Conservation (phyloP, 371 early-diverging fungal genomes). For the Syncephalastrum monosporum region DNA sequence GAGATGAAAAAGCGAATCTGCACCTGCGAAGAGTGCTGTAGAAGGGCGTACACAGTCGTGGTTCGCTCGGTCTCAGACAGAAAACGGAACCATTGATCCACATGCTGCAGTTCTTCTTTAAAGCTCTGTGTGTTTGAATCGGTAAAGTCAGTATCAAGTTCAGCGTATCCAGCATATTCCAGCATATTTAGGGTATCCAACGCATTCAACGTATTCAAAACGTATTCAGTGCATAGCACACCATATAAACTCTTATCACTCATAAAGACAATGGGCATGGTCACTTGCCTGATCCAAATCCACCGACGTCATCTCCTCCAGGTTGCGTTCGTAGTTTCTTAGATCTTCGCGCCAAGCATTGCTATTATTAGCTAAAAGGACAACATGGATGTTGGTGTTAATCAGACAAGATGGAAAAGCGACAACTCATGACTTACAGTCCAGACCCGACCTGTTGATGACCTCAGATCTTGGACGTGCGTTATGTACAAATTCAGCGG, state of each 20-base stretch:
- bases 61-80: slow-evolving; percentile 90
- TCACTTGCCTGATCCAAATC: slow-evolving; percentile 73
- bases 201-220: too few species aligned
- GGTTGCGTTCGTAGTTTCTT: slow-evolving; percentile 85
- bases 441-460: too few species aligned
- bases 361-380: slow-evolving; percentile 57
- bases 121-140: slow-evolving; percentile 51
- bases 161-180: too few species aligned
- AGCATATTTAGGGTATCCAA: too few species aligned
- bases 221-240: background rate
- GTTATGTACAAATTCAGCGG: too few species aligned
- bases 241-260: background rate
- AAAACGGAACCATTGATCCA: slow-evolving; percentile 94
- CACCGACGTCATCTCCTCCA: slow-evolving; percentile 92
- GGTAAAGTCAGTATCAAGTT: background rate
- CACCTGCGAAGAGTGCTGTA: slow-evolving; percentile 85
- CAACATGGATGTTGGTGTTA: background rate
- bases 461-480: too few species aligned
- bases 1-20: slow-evolving; percentile 92
- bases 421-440: too few species aligned
- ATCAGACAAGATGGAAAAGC: background rate
- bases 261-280: background rate
- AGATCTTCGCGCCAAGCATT: slow-evolving; percentile 91
- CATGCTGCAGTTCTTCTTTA: slow-evolving; percentile 87
- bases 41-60: slow-evolving; percentile 84